Percentiles rank a stretch among this genome's conserved stretches.
These are phyloP conservation scores for Lactarius quietus DNA, from an alignment of 768 basidiomycete genomes.

Conservation along the genomic window DNA sequence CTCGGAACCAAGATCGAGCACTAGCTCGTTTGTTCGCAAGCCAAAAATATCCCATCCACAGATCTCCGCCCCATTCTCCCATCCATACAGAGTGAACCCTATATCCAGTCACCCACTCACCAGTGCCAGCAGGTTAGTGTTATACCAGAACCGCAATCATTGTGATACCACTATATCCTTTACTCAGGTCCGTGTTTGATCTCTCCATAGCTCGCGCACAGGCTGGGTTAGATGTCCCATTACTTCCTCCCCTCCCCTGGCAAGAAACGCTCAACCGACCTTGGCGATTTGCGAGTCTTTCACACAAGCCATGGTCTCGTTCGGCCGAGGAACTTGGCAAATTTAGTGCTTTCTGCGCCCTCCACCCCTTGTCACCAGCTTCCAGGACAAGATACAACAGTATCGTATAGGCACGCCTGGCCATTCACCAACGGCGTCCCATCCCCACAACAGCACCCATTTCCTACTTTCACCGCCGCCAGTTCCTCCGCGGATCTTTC, in stretches of 20 bases:
- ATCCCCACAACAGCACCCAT: slow-evolving; percentile 32
- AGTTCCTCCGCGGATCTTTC: slow-evolving; percentile 17
- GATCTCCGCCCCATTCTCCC: slow-evolving; percentile 72
- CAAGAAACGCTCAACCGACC: slow-evolving; percentile 35
- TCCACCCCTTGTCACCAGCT: slow-evolving; percentile 43
- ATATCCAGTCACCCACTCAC: slow-evolving; percentile 34
- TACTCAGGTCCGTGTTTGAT: slow-evolving; percentile 61
- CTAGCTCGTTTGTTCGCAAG: slow-evolving; percentile 47
- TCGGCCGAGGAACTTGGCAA: slow-evolving; percentile 76
- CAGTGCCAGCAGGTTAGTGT: slow-evolving; percentile 53
- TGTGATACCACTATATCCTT: slow-evolving; percentile 12
- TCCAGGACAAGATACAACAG: slow-evolving; percentile 61
- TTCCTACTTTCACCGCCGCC: slow-evolving; percentile 31
- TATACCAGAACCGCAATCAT: neutral
- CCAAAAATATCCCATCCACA: slow-evolving; percentile 80
- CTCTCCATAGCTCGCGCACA: slow-evolving; percentile 46
- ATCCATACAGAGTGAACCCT: slow-evolving; percentile 44
- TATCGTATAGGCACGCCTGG: slow-evolving; percentile 52
- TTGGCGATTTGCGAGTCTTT: slow-evolving; percentile 69
- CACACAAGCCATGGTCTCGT: slow-evolving; percentile 72
- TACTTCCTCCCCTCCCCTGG: slow-evolving; percentile 34
- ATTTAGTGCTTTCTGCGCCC: slow-evolving; percentile 37
- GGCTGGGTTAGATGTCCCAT: slow-evolving; percentile 38
- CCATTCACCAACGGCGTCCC: slow-evolving; percentile 28
- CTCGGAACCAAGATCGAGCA: slow-evolving; percentile 39